These are phyloP conservation scores for Acer negundo DNA, from an alignment of 345 rosid species.

Conservation along the genomic window DNA sequence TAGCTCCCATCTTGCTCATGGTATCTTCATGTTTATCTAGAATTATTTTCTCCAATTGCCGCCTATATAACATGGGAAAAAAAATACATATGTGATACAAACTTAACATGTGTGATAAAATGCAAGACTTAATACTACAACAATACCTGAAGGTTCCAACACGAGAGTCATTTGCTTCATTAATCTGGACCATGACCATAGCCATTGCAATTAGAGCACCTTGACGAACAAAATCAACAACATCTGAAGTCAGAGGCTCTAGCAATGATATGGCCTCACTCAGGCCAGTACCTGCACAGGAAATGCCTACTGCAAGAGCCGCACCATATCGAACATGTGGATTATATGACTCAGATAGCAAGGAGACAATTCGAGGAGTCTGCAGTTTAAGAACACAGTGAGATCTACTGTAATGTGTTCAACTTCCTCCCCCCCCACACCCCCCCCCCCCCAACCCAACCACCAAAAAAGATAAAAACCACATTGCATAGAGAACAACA, in stretches of 20 bases:
- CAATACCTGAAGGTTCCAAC: constrained; percentile 91
- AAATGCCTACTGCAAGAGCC: constrained; percentile 98
- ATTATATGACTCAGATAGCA: constrained; percentile 95
- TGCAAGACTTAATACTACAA: not conserved
- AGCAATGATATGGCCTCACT: constrained; percentile 98
- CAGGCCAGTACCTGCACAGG: constrained; percentile 99
- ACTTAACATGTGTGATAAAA: not conserved
- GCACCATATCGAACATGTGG: constrained; percentile 99
- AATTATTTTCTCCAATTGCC: constrained; percentile 91
- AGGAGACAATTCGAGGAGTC: constrained; percentile 97
- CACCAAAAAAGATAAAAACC: not conserved
- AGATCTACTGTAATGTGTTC: not conserved
- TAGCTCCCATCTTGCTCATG: constrained; percentile 99
- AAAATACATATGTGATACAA: constrained; percentile 2
- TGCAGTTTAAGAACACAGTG: constrained; percentile 37
- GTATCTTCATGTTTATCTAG: constrained; percentile 98
- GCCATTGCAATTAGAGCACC: constrained; percentile 99
- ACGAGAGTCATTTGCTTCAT: constrained; percentile 96
- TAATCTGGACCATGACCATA: constrained; percentile 97
- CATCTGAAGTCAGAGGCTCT: constrained; percentile 97
- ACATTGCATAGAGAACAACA: constrained; percentile 6
- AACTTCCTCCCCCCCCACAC: not conserved
- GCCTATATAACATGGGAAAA: constrained; percentile 43
- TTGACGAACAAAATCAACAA: constrained; percentile 99
- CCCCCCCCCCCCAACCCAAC: not conserved